Evolutionary conservation across 2,329 filamentous ascomycete genomes (phyloP).

Genomic region (Aspergillus fumigatiaffinis): DNA sequence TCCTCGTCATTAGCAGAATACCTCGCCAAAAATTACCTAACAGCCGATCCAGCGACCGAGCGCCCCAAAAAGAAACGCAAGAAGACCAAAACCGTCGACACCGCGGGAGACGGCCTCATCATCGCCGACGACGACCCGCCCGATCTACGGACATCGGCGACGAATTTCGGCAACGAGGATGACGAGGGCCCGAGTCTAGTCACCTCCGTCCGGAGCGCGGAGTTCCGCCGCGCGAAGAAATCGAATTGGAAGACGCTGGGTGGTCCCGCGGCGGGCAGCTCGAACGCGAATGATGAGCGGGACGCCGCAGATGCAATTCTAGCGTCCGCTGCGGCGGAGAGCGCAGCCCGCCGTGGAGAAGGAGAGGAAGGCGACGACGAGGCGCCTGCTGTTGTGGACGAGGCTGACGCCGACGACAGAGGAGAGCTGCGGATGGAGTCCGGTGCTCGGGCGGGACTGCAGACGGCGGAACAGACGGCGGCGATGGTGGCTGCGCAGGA

Average conservation of each 20-base stretch:
- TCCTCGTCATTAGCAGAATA: constrained; percentile 66
- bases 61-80: constrained; percentile 56
- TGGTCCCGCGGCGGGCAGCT: constrained; percentile 18
- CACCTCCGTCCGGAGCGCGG: constrained; percentile 26
- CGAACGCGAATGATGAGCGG: constrained; percentile 45
- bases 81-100: constrained; percentile 46
- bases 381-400: constrained; percentile 41
- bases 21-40: constrained; percentile 87
- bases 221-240: constrained; percentile 71
- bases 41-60: constrained; percentile 51
- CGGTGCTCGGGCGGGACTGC: constrained; percentile 81
- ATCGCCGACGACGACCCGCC: constrained; percentile 42
- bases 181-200: constrained; percentile 34
- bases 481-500: constrained; percentile 66
- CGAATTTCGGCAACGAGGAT: constrained; percentile 29
- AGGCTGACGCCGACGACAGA: constrained; percentile 34
- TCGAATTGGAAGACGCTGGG: constrained; percentile 75
- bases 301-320: constrained; percentile 77
- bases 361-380: constrained; percentile 51
- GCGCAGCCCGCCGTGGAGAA: constrained; percentile 45
- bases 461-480: constrained; percentile 75
- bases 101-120: constrained; percentile 38
- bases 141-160: constrained; percentile 26
- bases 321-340: constrained; percentile 66
- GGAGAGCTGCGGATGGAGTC: constrained; percentile 69